Evolutionary conservation across 2,329 filamentous ascomycete genomes (phyloP).

Genomic region (Incumbomyces lentus): DNA sequence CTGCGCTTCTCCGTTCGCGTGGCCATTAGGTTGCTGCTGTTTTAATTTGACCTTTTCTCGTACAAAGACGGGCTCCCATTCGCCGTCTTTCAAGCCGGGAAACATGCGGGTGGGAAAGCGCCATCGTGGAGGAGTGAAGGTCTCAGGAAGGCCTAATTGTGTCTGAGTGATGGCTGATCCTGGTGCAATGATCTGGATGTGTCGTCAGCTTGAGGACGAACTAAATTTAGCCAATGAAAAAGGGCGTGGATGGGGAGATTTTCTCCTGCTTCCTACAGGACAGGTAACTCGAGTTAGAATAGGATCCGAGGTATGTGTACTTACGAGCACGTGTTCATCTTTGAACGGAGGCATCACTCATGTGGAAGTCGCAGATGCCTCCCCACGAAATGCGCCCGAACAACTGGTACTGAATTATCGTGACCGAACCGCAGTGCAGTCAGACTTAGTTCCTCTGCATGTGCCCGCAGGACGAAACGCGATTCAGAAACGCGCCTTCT

Average conservation of each 20-base stretch:
- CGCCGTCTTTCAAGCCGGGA: constrained; percentile 60
- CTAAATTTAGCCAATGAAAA: not conserved
- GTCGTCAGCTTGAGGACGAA: not conserved
- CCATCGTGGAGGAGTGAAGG: constrained; percentile 79
- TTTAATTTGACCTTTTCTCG: constrained; percentile 38
- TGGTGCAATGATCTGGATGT: constrained; percentile 40
- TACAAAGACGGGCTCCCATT: constrained; percentile 73
- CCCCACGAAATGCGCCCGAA: no score
- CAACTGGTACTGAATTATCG: no score
- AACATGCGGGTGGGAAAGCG: constrained; percentile 94
- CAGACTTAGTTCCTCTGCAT: no score
- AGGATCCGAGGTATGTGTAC: constrained; percentile 12
- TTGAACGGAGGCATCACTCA: constrained; percentile 41
- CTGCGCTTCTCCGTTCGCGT: constrained; percentile 7
- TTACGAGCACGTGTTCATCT: constrained; percentile 43
- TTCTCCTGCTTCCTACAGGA: no score
- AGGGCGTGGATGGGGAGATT: constrained; percentile 8
- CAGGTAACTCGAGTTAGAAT: not conserved
- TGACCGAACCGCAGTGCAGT: not conserved
- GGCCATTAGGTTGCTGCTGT: constrained; percentile 15
- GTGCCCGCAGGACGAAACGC: no score
- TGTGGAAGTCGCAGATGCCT: no score
- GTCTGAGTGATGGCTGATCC: constrained; percentile 85
- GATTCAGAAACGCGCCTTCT: not conserved
- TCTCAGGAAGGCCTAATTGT: constrained; percentile 79